Evolutionary conservation across 1,284 basidiomycete species (phyloP), one percentile per base, ranked within the genome.

Genomic region (Apiotrichum gamsii): DNA sequence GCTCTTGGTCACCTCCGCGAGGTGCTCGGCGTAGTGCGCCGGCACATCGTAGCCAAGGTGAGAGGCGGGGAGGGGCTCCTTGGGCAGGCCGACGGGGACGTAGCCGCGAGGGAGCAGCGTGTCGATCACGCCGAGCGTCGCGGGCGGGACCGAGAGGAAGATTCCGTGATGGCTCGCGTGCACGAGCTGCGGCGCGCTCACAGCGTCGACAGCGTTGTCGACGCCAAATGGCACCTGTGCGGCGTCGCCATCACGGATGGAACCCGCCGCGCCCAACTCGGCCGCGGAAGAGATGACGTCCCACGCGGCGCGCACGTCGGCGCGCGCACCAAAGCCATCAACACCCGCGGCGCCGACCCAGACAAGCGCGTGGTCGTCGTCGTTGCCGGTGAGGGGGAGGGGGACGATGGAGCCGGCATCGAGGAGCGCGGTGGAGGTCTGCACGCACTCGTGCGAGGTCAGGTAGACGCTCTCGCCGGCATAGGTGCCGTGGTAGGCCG

Each of bases 41-140:
- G 63, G 66, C 1, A 72, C 64, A 5, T 48, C 46, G 35, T 43
- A 51, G 13, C n/a, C 32, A n/a, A 29, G 37, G n/a, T n/a, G n/a
- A n/a, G n/a, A n/a, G 25, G 18, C 4, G 39, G 64, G 43, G 5
- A 43, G 36, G 51, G 28, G 35, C 46, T 39, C 32, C 21, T 16
- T 38, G 21, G 42, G 5, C 2, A 74, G 49, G 11, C 61, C 72
- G 24, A 74, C 72, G 19, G 67, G 64, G 8, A 66, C 64, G 19
- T 71, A 57, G 41, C 66, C 61, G 1, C 56, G 30, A 1, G 70
- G 70, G 18, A 74, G 60, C 39, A 70, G 50, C 5, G 62, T 64
- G 54, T 73, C 72, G 49, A 73, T 52, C 19, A 64, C 42, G 9
- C 63, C 58, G 1, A 72, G 51, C 14, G 58, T 41, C 15, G 43